Conservation (phyloP, 176 grass and related monocot genomes). For the Bolboschoenus planiculmis region DNA sequence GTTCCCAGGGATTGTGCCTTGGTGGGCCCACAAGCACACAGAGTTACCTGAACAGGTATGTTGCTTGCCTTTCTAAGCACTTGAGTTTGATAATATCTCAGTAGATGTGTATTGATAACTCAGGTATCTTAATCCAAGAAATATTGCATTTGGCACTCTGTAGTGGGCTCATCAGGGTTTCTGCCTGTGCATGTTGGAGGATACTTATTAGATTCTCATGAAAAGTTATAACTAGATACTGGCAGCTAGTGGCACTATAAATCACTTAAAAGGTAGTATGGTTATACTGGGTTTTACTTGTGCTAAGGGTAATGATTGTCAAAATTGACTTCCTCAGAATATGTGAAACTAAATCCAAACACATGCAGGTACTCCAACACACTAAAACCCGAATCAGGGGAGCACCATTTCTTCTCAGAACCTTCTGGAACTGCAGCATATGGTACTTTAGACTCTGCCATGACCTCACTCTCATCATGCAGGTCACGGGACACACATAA, state of each 20-base stretch:
- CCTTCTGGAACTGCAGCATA: constrained; percentile 47
- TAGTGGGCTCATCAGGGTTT: not conserved
- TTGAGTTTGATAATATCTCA: not conserved
- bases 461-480: constrained; percentile 36
- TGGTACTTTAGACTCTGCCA: constrained; percentile 46
- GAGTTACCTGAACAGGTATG: constrained; percentile 7
- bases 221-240: not conserved
- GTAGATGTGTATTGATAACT: not conserved
- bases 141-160: not conserved
- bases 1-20: constrained; percentile 47
- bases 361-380: constrained; percentile 52
- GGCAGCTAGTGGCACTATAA: not conserved
- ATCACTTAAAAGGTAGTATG: not conserved
- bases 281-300: not conserved
- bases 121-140: not conserved
- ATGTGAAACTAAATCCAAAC: not conserved
- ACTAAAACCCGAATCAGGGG: constrained; percentile 48
- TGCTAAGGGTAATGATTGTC: not conserved
- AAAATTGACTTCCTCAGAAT: not conserved
- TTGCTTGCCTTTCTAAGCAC: not conserved
- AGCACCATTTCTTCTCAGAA: constrained; percentile 75
- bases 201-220: not conserved
- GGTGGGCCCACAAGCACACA: constrained; percentile 46
- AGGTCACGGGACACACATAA: constrained; percentile 42
- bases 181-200: not conserved